Percentiles rank a stretch among this genome's conserved stretches.
phyloP scores from a whole-genome alignment of 2,329 filamentous ascomycete species.

The Epichloe gansuensis region DNA sequence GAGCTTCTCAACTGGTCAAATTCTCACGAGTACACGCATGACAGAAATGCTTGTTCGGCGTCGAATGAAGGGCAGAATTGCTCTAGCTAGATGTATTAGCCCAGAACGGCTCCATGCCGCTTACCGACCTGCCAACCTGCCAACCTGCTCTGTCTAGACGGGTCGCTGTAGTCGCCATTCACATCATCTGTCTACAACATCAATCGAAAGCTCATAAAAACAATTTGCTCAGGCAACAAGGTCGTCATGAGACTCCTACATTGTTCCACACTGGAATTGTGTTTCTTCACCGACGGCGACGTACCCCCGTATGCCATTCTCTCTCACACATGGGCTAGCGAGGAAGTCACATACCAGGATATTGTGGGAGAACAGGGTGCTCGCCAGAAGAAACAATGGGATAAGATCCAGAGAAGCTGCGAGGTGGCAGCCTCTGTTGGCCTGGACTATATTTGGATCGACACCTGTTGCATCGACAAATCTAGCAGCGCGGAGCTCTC shows the following conservation, averaged over 20 bases:
- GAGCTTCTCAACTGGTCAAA: not conserved
- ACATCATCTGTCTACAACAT: too few species aligned
- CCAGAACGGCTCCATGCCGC: too few species aligned
- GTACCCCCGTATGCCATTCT: not conserved
- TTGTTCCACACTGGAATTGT: not conserved
- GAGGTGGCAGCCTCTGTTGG: constrained; percentile 3
- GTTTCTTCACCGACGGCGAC: not conserved
- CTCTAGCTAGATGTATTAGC: too few species aligned
- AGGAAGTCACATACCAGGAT: not conserved
- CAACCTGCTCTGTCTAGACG: not conserved
- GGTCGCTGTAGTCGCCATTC: too few species aligned
- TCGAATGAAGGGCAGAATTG: too few species aligned
- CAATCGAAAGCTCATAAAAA: not conserved
- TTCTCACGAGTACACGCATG: too few species aligned
- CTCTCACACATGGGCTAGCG: not conserved
- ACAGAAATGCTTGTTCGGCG: too few species aligned
- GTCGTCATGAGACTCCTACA: not conserved
- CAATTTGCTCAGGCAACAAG: not conserved
- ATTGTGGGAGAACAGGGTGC: constrained; percentile 2
- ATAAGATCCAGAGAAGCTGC: constrained; percentile 8
- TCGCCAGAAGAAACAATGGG: constrained; percentile 1
- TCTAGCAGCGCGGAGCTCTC: constrained; percentile 4
- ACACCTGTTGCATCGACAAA: constrained; percentile 5
- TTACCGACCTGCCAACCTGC: not conserved
- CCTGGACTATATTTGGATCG: not conserved